Evolutionary conservation across 2,329 filamentous ascomycete species (phyloP).

Genomic region (Sclerotinia trifoliorum): DNA sequence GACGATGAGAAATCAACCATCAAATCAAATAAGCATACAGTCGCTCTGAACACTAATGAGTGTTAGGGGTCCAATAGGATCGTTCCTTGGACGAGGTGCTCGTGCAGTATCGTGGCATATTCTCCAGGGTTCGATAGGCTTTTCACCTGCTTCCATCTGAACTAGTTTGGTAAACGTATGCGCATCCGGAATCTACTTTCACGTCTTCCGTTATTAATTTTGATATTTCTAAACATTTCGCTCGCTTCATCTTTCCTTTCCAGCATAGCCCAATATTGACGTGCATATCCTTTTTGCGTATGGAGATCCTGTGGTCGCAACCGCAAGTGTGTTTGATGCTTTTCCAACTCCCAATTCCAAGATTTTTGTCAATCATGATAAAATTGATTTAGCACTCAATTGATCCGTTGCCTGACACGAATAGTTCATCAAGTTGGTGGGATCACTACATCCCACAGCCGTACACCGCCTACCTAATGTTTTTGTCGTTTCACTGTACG

Average conservation of each 20-base stretch:
- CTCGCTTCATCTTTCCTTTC: neutral
- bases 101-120: constrained; percentile 8
- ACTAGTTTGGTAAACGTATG: neutral
- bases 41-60: neutral
- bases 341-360: neutral
- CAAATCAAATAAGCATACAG: constrained; percentile 1
- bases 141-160: neutral
- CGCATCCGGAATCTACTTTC: neutral
- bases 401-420: neutral
- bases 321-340: constrained; percentile 9
- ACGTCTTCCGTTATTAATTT: neutral
- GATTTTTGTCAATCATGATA: neutral
- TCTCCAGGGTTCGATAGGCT: neutral
- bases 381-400: neutral
- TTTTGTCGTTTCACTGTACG: constrained; percentile 11
- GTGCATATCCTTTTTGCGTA: neutral
- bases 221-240: neutral
- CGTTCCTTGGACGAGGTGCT: constrained; percentile 9
- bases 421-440: constrained; percentile 10
- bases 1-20: neutral
- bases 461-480: neutral
- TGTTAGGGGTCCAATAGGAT: neutral
- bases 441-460: neutral
- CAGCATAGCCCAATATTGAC: neutral
- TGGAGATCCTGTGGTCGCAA: neutral